phyloP scores from a whole-genome alignment of 2,329 filamentous ascomycete genomes.

The Drechslerella coelobrocha region DNA sequence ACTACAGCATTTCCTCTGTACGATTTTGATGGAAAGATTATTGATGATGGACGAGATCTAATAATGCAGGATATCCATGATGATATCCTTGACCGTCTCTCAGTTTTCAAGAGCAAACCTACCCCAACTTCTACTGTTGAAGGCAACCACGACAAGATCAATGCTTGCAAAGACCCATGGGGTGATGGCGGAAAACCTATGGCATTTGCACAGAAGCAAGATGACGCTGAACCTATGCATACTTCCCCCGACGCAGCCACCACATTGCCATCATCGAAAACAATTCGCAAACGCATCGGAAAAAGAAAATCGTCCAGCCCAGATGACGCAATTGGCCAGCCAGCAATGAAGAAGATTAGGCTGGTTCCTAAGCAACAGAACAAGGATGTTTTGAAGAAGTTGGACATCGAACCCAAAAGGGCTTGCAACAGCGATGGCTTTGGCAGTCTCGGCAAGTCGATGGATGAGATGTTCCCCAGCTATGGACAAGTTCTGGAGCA shows the following conservation, averaged over 20 bases:
- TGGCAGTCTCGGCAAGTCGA: conserved; percentile 85
- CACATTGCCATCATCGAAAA: conserved; percentile 17
- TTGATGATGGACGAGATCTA: conserved; percentile 78
- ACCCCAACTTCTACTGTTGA: conserved; percentile 74
- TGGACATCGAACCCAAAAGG: conserved; percentile 69
- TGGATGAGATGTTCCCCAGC: conserved; percentile 88
- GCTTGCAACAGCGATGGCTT: conserved; percentile 68
- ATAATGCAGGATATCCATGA: conserved; percentile 93
- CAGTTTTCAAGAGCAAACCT: conserved; percentile 83
- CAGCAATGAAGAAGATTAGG: conserved; percentile 18
- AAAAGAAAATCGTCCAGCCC: conserved; percentile 51
- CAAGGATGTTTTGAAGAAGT: conserved; percentile 16
- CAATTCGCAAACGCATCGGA: conserved; percentile 29
- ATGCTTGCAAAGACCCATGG: conserved; percentile 79
- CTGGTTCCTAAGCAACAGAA: conserved; percentile 1
- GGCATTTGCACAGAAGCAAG: conserved; percentile 56
- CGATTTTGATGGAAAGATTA: conserved; percentile 78
- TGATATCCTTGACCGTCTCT: conserved; percentile 88
- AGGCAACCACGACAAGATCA: conserved; percentile 81
- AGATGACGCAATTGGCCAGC: conserved; percentile 29
- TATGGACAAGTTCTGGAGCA: conserved; percentile 84
- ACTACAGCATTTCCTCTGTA: conserved; percentile 81
- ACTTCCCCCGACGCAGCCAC: too few relatives aligned
- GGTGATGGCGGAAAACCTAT: conserved; percentile 75
- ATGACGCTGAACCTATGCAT: neutral